Conservation (phyloP, 1,284 basidiomycete genomes). For the Neolentinus lepideus region DNA sequence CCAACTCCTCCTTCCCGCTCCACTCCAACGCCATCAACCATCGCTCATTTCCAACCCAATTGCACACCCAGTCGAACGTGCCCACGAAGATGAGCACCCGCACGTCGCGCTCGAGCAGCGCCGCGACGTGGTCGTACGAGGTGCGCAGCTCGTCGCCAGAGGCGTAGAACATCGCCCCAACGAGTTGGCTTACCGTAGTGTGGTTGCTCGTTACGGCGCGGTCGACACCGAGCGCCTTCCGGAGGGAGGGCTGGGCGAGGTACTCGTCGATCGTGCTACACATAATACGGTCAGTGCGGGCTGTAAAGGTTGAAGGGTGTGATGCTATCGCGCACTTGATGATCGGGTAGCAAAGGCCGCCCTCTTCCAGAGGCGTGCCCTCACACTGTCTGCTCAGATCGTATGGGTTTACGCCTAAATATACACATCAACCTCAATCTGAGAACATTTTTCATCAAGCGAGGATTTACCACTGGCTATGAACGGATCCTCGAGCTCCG, state of each 20-base stretch:
- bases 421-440: neutral
- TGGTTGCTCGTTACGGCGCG: conserved; percentile 33
- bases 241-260: conserved; percentile 43
- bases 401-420: conserved; percentile 40
- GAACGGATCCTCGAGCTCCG: conserved; percentile 16
- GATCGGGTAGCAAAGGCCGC: conserved; percentile 41
- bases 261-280: conserved; percentile 37
- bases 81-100: conserved; percentile 68
- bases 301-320: too few species aligned
- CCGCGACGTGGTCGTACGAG: conserved; percentile 46
- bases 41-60: conserved; percentile 58
- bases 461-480: conserved; percentile 20
- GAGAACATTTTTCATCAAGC: neutral
- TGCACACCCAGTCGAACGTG: conserved; percentile 61
- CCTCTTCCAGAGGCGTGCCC: too few species aligned
- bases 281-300: too few species aligned
- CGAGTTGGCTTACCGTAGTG: conserved; percentile 26
- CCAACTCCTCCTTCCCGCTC: conserved; percentile 46
- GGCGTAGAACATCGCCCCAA: conserved; percentile 31
- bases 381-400: conserved; percentile 51
- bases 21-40: conserved; percentile 53
- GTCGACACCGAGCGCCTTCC: conserved; percentile 47
- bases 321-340: conserved; percentile 31
- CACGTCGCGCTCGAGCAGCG: conserved; percentile 63
- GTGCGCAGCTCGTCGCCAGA: conserved; percentile 29